These are phyloP conservation scores for Durusdinium trenchii DNA, from an alignment of 73 alveolate genomes.

Conservation along the genomic window DNA sequence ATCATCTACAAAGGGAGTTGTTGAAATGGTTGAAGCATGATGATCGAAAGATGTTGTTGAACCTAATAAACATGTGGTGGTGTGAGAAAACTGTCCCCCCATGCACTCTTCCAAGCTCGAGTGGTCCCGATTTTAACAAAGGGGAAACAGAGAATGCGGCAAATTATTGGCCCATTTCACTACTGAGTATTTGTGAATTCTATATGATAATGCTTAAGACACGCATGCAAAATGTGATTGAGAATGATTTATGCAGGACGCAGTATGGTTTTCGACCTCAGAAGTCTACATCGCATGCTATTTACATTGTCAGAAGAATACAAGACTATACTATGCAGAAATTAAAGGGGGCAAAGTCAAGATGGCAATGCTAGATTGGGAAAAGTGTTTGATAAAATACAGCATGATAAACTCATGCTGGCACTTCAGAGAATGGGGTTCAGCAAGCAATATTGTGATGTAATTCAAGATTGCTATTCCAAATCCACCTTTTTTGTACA, in stretches of 20 bases:
- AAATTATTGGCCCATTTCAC: background rate
- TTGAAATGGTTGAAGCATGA: slow-evolving; percentile 7
- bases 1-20: background rate
- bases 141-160: slow-evolving; percentile 19
- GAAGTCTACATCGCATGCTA: background rate
- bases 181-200: background rate
- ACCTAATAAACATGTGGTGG: background rate
- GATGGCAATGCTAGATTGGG: background rate
- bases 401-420: too few species aligned
- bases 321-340: slow-evolving; percentile 24
- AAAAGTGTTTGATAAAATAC: too few species aligned
- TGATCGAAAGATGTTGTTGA: background rate
- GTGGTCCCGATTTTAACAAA: too few species aligned
- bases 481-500: background rate
- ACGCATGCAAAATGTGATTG: background rate
- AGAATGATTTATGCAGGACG: background rate
- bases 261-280: too few species aligned
- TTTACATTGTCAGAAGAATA: background rate
- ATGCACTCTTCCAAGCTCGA: background rate
- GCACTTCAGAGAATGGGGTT: background rate
- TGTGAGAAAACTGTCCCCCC: background rate
- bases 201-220: background rate
- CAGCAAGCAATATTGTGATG: slow-evolving; percentile 2
- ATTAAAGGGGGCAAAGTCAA: background rate
- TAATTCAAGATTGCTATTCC: background rate